Conservation (phyloP, 768 basidiomycete genomes). For the Scleroderma bovista region DNA sequence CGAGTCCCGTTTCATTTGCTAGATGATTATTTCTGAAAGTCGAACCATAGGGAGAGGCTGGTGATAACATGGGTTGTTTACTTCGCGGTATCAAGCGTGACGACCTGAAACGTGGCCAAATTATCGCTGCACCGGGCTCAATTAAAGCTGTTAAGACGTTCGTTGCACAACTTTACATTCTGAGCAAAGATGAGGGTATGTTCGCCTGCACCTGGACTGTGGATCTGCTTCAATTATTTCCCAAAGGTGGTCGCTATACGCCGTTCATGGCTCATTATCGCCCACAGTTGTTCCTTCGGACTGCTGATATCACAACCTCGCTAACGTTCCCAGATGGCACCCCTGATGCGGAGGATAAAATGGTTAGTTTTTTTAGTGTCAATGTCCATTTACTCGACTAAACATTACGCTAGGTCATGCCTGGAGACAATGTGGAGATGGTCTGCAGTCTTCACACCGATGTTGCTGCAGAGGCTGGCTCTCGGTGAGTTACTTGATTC, state of each 20-base stretch:
- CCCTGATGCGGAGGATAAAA: slow-evolving; percentile 75
- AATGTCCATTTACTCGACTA: background rate
- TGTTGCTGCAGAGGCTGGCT: slow-evolving; percentile 84
- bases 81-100: slow-evolving; percentile 97
- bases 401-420: slow-evolving; percentile 66
- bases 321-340: slow-evolving; percentile 87
- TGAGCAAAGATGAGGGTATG: slow-evolving; percentile 37
- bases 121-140: slow-evolving; percentile 81
- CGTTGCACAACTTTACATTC: slow-evolving; percentile 82
- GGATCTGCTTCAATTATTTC: slow-evolving; percentile 12
- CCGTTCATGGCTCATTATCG: slow-evolving; percentile 94
- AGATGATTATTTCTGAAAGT: slow-evolving; percentile 4
- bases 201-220: slow-evolving; percentile 50
- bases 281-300: slow-evolving; percentile 93
- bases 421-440: slow-evolving; percentile 96
- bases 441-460: slow-evolving; percentile 77
- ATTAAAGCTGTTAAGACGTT: slow-evolving; percentile 96
- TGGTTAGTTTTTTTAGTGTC: slow-evolving; percentile 44
- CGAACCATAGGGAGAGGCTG: slow-evolving; percentile 74
- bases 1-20: slow-evolving; percentile 9
- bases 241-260: slow-evolving; percentile 67
- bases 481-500: slow-evolving; percentile 43
- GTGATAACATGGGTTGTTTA: slow-evolving; percentile 98
- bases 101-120: slow-evolving; percentile 89
- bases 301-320: slow-evolving; percentile 84